Conservation (phyloP, 2,329 filamentous ascomycete species). For the Fusarium haematococcum region DNA sequence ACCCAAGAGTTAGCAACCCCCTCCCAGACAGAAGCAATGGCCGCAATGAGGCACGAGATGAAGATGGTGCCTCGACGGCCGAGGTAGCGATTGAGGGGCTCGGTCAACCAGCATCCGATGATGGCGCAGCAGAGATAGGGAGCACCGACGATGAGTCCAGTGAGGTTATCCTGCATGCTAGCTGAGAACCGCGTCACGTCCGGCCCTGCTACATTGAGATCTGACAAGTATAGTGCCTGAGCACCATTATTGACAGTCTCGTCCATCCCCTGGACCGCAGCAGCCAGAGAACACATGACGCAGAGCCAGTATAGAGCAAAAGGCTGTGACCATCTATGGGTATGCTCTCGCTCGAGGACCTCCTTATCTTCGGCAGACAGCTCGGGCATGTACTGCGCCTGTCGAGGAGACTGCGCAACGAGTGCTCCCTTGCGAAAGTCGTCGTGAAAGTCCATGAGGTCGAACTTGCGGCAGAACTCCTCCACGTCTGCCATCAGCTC, state of each 20-base stretch:
- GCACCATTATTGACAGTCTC: slow-evolving; percentile 6
- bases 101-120: slow-evolving; percentile 6
- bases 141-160: neutral
- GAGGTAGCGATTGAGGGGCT: neutral
- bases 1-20: neutral
- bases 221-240: neutral
- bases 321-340: slow-evolving; percentile 46
- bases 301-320: slow-evolving; percentile 49
- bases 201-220: neutral
- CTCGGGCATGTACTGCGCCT: slow-evolving; percentile 35
- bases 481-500: slow-evolving; percentile 49
- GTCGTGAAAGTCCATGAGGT: slow-evolving; percentile 48
- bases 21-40: neutral
- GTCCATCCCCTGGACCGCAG: neutral
- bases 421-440: slow-evolving; percentile 64
- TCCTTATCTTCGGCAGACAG: slow-evolving; percentile 44
- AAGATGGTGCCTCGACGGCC: slow-evolving; percentile 1
- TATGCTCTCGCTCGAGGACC: slow-evolving; percentile 40
- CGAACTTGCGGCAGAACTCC: slow-evolving; percentile 48
- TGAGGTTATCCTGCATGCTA: slow-evolving; percentile 1
- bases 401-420: slow-evolving; percentile 58
- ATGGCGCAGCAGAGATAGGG: slow-evolving; percentile 3
- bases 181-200: neutral
- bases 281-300: slow-evolving; percentile 33
- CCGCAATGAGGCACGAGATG: neutral